A percentile compares a stretch with the other conserved stretches of the same genome.
Conservation (phyloP, 2,329 filamentous ascomycete genomes). For the Domatiomyces catenatus region DNA sequence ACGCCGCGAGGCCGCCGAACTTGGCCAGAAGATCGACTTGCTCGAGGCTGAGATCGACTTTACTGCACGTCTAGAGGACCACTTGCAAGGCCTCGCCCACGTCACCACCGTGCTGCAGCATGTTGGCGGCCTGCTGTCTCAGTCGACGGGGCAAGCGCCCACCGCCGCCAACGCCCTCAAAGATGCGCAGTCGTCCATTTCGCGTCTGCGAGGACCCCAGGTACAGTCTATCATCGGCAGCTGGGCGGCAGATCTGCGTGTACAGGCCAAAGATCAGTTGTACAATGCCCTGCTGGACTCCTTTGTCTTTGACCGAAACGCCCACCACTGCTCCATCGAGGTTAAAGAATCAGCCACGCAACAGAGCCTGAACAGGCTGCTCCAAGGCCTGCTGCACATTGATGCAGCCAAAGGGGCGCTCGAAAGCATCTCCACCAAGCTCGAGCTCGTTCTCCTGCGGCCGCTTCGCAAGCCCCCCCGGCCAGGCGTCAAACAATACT, state of each 20-base stretch:
- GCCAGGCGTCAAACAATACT: conserved; percentile 5
- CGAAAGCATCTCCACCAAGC: conserved; percentile 9
- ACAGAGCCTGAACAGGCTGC: conserved; percentile 5
- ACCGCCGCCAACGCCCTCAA: conserved; percentile 9
- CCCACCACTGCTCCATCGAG: conserved; percentile 3
- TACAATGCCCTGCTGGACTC: not conserved
- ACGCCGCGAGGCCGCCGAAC: conserved; percentile 48
- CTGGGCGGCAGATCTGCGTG: conserved; percentile 8
- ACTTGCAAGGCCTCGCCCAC: conserved; percentile 6
- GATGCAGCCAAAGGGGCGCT: conserved; percentile 7
- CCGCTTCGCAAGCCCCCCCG: conserved; percentile 9
- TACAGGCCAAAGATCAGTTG: not conserved
- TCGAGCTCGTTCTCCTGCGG: conserved; percentile 9
- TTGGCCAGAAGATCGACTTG: conserved; percentile 38
- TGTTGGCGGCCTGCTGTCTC: conserved; percentile 7
- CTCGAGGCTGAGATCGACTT: conserved; percentile 45
- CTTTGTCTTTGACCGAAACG: conserved; percentile 1
- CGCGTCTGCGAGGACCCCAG: conserved; percentile 4
- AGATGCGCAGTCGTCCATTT: conserved; percentile 3
- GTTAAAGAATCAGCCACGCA: not conserved
- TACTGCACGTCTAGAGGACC: conserved; percentile 30
- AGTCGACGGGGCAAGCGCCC: conserved; percentile 5
- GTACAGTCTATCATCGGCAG: conserved; percentile 7
- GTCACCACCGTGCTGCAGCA: conserved; percentile 7
- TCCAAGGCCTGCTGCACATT: conserved; percentile 7